phyloP scores from a whole-genome alignment of 192 early-diverging fungal genomes.

The Umbelopsis ramanniana region DNA sequence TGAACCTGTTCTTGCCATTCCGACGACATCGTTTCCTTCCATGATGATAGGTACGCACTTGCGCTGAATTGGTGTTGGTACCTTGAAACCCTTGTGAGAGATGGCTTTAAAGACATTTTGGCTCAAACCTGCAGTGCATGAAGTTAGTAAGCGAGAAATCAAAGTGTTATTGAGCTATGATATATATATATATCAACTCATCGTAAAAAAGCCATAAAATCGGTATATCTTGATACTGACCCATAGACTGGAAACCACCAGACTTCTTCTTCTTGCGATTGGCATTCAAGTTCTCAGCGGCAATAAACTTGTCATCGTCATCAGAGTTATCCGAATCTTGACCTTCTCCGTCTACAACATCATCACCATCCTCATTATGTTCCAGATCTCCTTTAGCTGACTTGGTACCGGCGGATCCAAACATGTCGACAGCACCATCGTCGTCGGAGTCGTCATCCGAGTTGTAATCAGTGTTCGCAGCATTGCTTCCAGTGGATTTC shows the following conservation, averaged over 20 bases:
- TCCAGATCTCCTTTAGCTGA: conserved; percentile 7
- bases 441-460: conserved; percentile 4
- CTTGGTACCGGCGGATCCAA: conserved; percentile 22
- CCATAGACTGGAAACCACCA: conserved; percentile 98
- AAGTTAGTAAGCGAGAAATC: not conserved
- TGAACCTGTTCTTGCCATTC: conserved; percentile 98
- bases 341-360: conserved; percentile 10
- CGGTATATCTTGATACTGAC: conserved; percentile 26
- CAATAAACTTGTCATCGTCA: conserved; percentile 47
- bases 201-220: no score
- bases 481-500: conserved; percentile 14
- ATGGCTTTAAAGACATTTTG: conserved; percentile 85
- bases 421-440: conserved; percentile 40
- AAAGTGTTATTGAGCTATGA: no score
- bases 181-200: no score
- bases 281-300: conserved; percentile 57
- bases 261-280: conserved; percentile 96
- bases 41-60: conserved; percentile 92
- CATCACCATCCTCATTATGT: conserved; percentile 12
- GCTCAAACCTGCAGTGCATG: conserved; percentile 63
- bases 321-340: not conserved
- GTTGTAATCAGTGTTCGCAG: conserved; percentile 21
- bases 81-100: conserved; percentile 92
- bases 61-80: conserved; percentile 98
- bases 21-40: conserved; percentile 92